Conservation (phyloP, 441 rosid genomes). For the Aquilaria agallochum region DNA sequence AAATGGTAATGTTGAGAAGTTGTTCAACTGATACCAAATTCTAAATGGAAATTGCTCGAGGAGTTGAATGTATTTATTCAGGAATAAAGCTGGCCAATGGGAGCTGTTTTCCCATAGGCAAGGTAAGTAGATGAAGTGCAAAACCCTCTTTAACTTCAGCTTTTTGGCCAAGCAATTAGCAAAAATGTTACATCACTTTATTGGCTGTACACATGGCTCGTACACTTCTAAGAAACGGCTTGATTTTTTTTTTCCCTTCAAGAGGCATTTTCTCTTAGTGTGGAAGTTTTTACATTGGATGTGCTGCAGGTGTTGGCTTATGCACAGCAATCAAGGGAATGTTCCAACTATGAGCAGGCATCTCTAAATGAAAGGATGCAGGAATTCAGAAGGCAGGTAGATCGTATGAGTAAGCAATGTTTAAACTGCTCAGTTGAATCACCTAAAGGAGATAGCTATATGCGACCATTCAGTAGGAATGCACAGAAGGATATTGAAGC, state of each 20-base stretch:
- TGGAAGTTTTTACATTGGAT: slow-evolving; percentile 4
- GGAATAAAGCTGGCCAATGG: too few relatives aligned
- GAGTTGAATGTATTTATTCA: too few relatives aligned
- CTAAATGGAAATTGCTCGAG: too few relatives aligned
- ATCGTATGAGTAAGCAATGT: slow-evolving; percentile 57
- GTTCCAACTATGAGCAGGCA: slow-evolving; percentile 83
- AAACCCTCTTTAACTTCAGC: too few relatives aligned
- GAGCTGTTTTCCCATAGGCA: too few relatives aligned
- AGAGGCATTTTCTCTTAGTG: not conserved
- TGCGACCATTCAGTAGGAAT: slow-evolving; percentile 58
- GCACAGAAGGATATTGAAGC: slow-evolving; percentile 92
- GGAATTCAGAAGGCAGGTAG: slow-evolving; percentile 78
- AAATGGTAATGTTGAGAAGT: too few relatives aligned
- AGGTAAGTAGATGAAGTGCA: too few relatives aligned
- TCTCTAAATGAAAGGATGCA: slow-evolving; percentile 87
- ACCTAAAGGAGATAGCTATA: slow-evolving; percentile 45
- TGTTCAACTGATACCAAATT: too few relatives aligned
- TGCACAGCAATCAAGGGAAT: slow-evolving; percentile 92
- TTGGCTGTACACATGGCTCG: too few relatives aligned
- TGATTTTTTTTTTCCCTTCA: slow-evolving; percentile 7
- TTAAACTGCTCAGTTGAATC: slow-evolving; percentile 38
- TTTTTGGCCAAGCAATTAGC: too few relatives aligned
- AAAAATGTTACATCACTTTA: too few relatives aligned
- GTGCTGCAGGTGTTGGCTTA: slow-evolving; percentile 63
- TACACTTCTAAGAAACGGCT: not conserved